These are phyloP conservation scores for Sarcomyxa edulis DNA, from an alignment of 768 basidiomycete species.

Conservation along the genomic window DNA sequence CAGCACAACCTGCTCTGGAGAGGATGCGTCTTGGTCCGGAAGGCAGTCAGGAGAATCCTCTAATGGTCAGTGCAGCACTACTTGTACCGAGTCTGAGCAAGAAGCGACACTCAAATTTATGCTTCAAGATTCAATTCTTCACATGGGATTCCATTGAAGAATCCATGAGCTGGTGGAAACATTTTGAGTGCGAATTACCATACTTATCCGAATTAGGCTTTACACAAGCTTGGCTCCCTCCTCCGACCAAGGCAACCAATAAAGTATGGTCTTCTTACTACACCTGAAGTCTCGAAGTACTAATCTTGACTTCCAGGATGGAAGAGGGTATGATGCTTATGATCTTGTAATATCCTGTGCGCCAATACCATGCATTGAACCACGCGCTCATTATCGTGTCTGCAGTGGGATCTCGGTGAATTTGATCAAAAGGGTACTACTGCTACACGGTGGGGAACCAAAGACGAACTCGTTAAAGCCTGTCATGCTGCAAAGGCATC, in stretches of 20 bases:
- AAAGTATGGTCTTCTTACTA: conserved; percentile 32
- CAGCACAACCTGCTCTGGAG: conserved; percentile 41
- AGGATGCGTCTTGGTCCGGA: conserved; percentile 60
- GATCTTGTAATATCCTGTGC: conserved; percentile 52
- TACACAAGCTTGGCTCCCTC: conserved; percentile 82
- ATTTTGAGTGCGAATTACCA: conserved; percentile 63
- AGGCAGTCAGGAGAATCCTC: conserved; percentile 42
- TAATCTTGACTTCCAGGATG: conserved; percentile 35
- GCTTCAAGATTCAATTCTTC: conserved; percentile 69
- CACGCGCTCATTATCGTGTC: not conserved
- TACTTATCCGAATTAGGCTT: conserved; percentile 61
- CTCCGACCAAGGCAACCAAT: conserved; percentile 72
- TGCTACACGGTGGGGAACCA: conserved; percentile 83
- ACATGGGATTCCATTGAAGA: conserved; percentile 68
- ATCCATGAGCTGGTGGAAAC: conserved; percentile 74
- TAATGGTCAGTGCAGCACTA: conserved; percentile 53
- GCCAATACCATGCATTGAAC: not conserved
- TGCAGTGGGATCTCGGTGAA: conserved; percentile 84
- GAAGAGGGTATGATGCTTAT: conserved; percentile 83
- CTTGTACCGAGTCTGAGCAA: not conserved
- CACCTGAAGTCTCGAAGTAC: not conserved
- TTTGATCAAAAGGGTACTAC: conserved; percentile 71
- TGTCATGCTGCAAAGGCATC: conserved; percentile 61
- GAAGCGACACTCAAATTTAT: conserved; percentile 2
- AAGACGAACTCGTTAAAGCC: conserved; percentile 69